Percentiles rank a stretch among this genome's conserved stretches.
phyloP scores from a whole-genome alignment of 108 stramenopile genomes.

The Hondaea fermentalgiana region DNA sequence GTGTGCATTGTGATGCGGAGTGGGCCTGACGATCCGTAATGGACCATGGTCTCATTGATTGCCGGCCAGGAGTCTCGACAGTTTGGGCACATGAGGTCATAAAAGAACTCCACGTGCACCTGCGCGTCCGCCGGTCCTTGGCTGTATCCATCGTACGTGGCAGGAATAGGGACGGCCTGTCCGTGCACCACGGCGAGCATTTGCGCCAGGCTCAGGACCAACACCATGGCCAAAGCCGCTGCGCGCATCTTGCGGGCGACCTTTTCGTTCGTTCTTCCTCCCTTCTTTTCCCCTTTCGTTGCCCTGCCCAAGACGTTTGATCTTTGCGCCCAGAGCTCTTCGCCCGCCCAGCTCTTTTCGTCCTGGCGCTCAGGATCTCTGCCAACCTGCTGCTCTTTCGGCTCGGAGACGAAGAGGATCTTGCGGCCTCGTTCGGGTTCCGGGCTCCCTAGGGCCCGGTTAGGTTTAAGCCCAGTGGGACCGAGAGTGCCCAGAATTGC shows the following conservation, averaged over 20 bases:
- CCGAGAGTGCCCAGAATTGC: too few species aligned
- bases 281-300: too few species aligned
- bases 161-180: constrained; percentile 9
- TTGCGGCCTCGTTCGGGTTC: too few species aligned
- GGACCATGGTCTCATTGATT: background rate
- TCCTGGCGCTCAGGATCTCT: too few species aligned
- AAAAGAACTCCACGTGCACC: constrained; percentile 17
- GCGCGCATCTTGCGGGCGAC: background rate
- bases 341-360: too few species aligned
- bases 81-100: constrained; percentile 26
- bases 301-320: too few species aligned
- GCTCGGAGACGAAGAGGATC: too few species aligned
- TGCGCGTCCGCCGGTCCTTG: background rate
- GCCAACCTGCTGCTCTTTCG: too few species aligned
- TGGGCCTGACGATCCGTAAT: background rate
- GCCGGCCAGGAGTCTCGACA: background rate
- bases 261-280: too few species aligned
- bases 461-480: too few species aligned
- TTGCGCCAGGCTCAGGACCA: background rate
- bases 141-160: background rate
- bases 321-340: too few species aligned
- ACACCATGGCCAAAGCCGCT: background rate
- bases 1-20: constrained; percentile 9
- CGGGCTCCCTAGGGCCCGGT: too few species aligned
- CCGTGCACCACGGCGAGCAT: background rate